Conservation (phyloP, 208 protist genomes). For the Trypanosoma rangeli region DNA sequence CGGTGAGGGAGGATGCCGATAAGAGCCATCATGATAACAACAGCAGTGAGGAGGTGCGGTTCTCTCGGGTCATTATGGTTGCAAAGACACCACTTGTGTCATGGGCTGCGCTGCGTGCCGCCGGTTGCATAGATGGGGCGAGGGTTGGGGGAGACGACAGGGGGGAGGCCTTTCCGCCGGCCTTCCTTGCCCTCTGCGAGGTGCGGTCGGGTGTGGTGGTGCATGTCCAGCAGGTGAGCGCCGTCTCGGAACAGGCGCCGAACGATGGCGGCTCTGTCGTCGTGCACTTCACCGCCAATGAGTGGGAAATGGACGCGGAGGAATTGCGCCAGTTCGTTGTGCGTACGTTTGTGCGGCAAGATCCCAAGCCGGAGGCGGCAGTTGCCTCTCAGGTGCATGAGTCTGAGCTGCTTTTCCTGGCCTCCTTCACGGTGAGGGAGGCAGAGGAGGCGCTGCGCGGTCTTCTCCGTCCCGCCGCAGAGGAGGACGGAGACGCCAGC, state of each 20-base stretch:
- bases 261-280: slow-evolving; percentile 29
- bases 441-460: slow-evolving; percentile 23
- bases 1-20: not conserved
- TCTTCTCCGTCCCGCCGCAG: slow-evolving; percentile 27
- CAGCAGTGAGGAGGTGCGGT: slow-evolving; percentile 19
- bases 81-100: slow-evolving; percentile 45
- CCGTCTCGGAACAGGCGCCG: slow-evolving; percentile 50
- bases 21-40: not conserved
- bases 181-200: slow-evolving; percentile 43
- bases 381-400: slow-evolving; percentile 1
- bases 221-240: slow-evolving; percentile 60
- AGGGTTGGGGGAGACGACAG: not conserved
- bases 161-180: slow-evolving; percentile 34
- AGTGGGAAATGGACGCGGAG: slow-evolving; percentile 30
- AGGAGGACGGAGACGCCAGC: slow-evolving; percentile 42
- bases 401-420: slow-evolving; percentile 42
- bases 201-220: slow-evolving; percentile 38
- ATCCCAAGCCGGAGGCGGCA: not conserved
- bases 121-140: slow-evolving; percentile 5
- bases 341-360: slow-evolving; percentile 25
- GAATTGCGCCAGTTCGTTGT: slow-evolving; percentile 50
- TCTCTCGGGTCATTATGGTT: slow-evolving; percentile 59
- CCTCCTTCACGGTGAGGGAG: slow-evolving; percentile 43
- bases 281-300: slow-evolving; percentile 74
- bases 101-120: slow-evolving; percentile 24